phyloP scores from a whole-genome alignment of 2,329 filamentous ascomycete genomes.

The Stachybotrys chlorohalonatus region DNA sequence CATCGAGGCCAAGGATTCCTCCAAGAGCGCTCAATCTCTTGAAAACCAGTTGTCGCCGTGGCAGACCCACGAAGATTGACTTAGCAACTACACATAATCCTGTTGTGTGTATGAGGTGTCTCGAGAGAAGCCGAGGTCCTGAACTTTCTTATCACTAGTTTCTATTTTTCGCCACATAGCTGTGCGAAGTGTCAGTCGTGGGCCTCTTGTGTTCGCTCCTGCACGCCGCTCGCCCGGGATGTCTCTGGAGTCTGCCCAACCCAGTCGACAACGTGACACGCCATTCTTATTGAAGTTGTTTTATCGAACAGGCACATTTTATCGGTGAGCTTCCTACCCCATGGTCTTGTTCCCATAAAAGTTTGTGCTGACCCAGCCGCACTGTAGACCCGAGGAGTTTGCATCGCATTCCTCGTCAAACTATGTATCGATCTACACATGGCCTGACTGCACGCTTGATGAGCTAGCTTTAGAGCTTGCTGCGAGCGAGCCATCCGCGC shows the following conservation, averaged over 20 bases:
- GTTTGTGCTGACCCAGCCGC: neutral
- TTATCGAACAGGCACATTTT: constrained; percentile 65
- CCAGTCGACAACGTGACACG: constrained; percentile 59
- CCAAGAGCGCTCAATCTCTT: too few species aligned
- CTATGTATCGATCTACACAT: constrained; percentile 76
- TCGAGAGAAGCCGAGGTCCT: too few species aligned
- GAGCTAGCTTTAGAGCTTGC: constrained; percentile 74
- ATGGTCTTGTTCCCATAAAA: neutral
- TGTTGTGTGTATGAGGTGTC: too few species aligned
- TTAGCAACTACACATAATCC: too few species aligned
- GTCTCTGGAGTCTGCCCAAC: neutral
- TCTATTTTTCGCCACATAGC: too few species aligned
- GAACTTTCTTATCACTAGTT: too few species aligned
- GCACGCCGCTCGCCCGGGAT: neutral
- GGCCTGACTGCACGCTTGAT: constrained; percentile 68
- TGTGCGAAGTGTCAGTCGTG: too few species aligned
- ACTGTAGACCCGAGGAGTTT: constrained; percentile 62
- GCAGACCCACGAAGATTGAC: too few species aligned
- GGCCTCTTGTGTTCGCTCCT: too few species aligned
- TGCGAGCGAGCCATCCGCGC: constrained; percentile 52
- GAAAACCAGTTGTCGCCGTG: too few species aligned
- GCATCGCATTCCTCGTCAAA: constrained; percentile 48
- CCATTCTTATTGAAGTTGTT: constrained; percentile 84
- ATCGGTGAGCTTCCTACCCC: constrained; percentile 40
- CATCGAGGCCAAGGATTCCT: too few species aligned